These are phyloP conservation scores for Mollisiaceae sp. DNA, from an alignment of 2,329 filamentous ascomycete genomes.

Conservation along the genomic window DNA sequence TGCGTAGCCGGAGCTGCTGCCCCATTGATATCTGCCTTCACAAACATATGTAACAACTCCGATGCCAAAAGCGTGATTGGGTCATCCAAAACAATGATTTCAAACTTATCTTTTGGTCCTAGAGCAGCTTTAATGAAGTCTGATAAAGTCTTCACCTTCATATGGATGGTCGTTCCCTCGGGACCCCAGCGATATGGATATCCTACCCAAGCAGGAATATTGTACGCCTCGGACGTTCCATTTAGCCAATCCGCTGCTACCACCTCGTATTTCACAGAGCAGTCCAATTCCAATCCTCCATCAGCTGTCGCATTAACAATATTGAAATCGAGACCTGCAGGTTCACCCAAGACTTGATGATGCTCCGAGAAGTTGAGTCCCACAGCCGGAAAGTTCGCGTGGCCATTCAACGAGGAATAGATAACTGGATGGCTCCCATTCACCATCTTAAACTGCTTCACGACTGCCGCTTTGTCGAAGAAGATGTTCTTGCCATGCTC, in stretches of 20 bases:
- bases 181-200: constrained; percentile 37
- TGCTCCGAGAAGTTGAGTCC: constrained; percentile 32
- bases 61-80: constrained; percentile 29
- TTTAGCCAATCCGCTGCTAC: constrained; percentile 31
- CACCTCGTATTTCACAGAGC: constrained; percentile 25
- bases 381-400: constrained; percentile 31
- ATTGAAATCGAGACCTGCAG: constrained; percentile 32
- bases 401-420: constrained; percentile 34
- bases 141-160: constrained; percentile 29
- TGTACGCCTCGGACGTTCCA: constrained; percentile 25
- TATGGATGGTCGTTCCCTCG: constrained; percentile 32
- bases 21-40: constrained; percentile 35
- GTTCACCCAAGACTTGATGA: constrained; percentile 27
- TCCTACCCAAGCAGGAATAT: constrained; percentile 29
- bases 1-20: constrained; percentile 28
- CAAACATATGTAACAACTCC: constrained; percentile 33
- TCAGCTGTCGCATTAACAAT: constrained; percentile 31
- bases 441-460: constrained; percentile 24
- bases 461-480: constrained; percentile 22
- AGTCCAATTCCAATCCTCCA: constrained; percentile 24
- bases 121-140: constrained; percentile 29
- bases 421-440: constrained; percentile 31
- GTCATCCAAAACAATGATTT: constrained; percentile 20
- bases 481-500: constrained; percentile 32
- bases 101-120: constrained; percentile 19